These are phyloP conservation scores for Pleurotus pulmonarius DNA, from an alignment of 768 basidiomycete species.

Conservation along the genomic window DNA sequence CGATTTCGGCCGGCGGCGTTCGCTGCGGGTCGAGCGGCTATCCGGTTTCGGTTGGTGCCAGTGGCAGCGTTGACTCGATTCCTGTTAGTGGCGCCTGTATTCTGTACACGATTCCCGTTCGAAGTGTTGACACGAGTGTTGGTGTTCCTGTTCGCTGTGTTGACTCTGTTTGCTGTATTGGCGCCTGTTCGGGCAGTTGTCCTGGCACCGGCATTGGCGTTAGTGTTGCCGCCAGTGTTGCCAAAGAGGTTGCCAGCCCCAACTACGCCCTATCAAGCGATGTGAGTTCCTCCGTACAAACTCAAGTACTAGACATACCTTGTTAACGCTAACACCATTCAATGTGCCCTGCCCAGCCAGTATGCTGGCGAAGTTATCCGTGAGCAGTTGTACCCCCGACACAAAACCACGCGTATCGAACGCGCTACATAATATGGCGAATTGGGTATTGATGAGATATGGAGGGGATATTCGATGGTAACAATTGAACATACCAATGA, in stretches of 20 bases:
- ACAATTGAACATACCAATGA: background rate
- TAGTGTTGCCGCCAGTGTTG: background rate
- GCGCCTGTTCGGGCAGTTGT: background rate
- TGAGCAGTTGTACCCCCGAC: constrained; percentile 3
- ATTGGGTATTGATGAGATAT: background rate
- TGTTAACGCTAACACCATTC: constrained; percentile 1
- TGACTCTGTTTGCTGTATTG: background rate
- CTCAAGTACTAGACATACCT: background rate
- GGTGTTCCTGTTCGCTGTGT: background rate
- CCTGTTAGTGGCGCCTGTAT: background rate
- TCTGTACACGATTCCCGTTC: background rate
- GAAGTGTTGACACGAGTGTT: background rate
- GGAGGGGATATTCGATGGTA: background rate
- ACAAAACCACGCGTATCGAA: constrained; percentile 1
- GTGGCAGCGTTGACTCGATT: background rate
- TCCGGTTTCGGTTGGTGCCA: background rate
- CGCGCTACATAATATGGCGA: background rate
- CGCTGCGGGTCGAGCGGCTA: background rate
- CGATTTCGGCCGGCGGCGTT: background rate
- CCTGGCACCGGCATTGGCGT: background rate
- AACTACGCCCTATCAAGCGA: background rate
- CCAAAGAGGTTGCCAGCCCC: background rate
- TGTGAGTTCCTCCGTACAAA: background rate
- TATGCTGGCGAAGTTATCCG: constrained; percentile 3
- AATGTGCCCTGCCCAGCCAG: background rate